A percentile compares a stretch with the other conserved stretches of the same genome.
phyloP scores from a whole-genome alignment of 768 basidiomycete genomes.

The Floccularia luteovirens region DNA sequence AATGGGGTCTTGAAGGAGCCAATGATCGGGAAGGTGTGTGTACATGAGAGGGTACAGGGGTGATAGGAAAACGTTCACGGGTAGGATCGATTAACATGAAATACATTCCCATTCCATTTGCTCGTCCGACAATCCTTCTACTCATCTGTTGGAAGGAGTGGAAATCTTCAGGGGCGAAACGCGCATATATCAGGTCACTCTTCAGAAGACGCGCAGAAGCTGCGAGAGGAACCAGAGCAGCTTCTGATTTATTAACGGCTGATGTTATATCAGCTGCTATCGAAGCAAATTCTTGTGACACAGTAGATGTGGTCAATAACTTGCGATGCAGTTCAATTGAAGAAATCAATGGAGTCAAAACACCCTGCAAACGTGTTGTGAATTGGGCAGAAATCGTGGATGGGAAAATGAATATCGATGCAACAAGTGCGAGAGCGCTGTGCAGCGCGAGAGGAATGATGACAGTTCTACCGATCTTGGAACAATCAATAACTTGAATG shows the following conservation, averaged over 20 bases:
- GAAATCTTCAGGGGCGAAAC: slow-evolving; percentile 55
- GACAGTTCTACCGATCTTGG: slow-evolving; percentile 40
- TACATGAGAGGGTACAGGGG: slow-evolving; percentile 30
- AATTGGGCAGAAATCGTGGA: slow-evolving; percentile 54
- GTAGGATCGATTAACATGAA: slow-evolving; percentile 59
- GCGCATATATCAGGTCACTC: slow-evolving; percentile 51
- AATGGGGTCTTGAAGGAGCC: neutral
- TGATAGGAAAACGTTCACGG: slow-evolving; percentile 46
- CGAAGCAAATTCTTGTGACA: slow-evolving; percentile 28
- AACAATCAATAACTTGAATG: neutral
- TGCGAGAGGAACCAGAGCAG: slow-evolving; percentile 41
- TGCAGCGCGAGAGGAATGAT: slow-evolving; percentile 55
- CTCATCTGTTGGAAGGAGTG: slow-evolving; percentile 37
- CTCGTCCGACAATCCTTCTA: slow-evolving; percentile 44
- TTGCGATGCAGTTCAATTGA: slow-evolving; percentile 37
- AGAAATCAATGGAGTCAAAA: slow-evolving; percentile 39
- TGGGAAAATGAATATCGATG: slow-evolving; percentile 54
- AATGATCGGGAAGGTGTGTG: slow-evolving; percentile 13
- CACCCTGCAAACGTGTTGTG: slow-evolving; percentile 35
- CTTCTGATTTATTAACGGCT: slow-evolving; percentile 33
- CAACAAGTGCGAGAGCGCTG: slow-evolving; percentile 43
- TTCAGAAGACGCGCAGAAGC: slow-evolving; percentile 44
- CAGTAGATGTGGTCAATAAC: slow-evolving; percentile 35
- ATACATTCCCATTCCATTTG: slow-evolving; percentile 57
- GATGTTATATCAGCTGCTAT: slow-evolving; percentile 20